Evolutionary conservation across 1,284 basidiomycete genomes (phyloP), one percentile per base, ranked within the genome.

Genomic region (Athelia psychrophila): DNA sequence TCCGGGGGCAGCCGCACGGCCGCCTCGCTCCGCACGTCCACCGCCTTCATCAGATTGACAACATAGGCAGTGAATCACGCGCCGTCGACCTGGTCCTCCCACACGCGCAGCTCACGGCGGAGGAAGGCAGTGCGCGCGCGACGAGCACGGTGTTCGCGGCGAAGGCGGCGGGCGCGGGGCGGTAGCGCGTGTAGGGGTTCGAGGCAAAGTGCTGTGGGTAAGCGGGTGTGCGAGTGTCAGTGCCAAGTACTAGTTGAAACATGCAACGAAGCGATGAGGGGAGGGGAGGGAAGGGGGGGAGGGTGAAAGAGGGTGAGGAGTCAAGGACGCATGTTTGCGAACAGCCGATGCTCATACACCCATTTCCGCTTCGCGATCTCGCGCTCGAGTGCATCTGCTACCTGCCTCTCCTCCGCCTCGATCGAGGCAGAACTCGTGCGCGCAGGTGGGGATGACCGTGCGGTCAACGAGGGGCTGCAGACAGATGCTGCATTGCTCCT

Each of bases 371-470:
- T 72, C 47, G 76, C 73, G 38, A 87, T 73, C 1, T 83, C 87
- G 16, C 80, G 69, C 51, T 92, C 86, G 24, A 93, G 74, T 47
- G 81, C 77, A 64, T 87, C 84, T 2, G 66, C 70, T 52, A 79
- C 79, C 51, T 83, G 80, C 13, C 71, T 70, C 51, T 79, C 79
- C 32, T 78, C 76, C 48, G 74, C 69, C 35, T 76, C 76, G 95
- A 54, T 90, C 88, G 59, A 95, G 94, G 62, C 93, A 95, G 64
- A 94, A 95, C 62, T 89, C 85, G 71, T 95, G 93, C 1, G 88
- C 87, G 66, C 93, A 95, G 4, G 74, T 77, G 2, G 90, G 88
- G 19, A 93, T 75, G 40, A 93, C 79, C 0, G 92, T 87, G 42
- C 88, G 75, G 70, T 95, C 91, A 16, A 77, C 72, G 46, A 92